Evolutionary conservation across 495 filamentous ascomycete species (phyloP), one percentile per base, ranked within the genome.

Genomic region (Astrothelium macrocarpum): DNA sequence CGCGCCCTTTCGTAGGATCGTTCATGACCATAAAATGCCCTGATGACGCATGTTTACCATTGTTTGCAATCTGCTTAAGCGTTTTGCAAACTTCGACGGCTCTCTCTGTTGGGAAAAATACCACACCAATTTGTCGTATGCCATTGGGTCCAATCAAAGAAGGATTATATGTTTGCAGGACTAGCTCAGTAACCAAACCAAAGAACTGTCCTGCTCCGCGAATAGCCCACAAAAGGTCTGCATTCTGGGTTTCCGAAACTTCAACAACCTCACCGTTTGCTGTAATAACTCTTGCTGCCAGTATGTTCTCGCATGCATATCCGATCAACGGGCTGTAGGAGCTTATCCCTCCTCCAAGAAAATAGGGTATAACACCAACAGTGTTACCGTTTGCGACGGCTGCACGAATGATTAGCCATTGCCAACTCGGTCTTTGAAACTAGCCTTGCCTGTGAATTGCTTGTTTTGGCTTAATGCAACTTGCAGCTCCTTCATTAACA

Each of bases 121-220:
- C 12, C 10, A 49, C 20, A 16, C 45, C 45, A 23, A 49, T 16
- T 23, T 49, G 45, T 23, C 45, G 45, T 16, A 20, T 23, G 12
- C 45, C 45, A 0, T 5, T 5, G 10, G 12, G 12, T 9, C 45
- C 45, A 16, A 49, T 49, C 11, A 16, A 16, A 20, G 45, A 49
- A 9, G 20, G 20, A 20, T 49, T 18, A 18, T 62, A 42, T 7
- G 60, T 62, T 26, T 39, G 60, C 11, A 62, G 20, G 10, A 20
- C 23, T 11, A 74, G 46, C 59, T 73, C 71, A 2, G 67, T 70
- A 9, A 74, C 65, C 20, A 76, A 53, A 14, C 73, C 72, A 53
- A 76, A 73, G 59, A 71, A 71, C 7, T 68, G 67, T 43, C 74
- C 74, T 3, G 71, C 71, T 9, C 72, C 74, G 12, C 71, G 65